Conservation (phyloP, 495 filamentous ascomycete genomes). For the Entonaema liquescens region DNA sequence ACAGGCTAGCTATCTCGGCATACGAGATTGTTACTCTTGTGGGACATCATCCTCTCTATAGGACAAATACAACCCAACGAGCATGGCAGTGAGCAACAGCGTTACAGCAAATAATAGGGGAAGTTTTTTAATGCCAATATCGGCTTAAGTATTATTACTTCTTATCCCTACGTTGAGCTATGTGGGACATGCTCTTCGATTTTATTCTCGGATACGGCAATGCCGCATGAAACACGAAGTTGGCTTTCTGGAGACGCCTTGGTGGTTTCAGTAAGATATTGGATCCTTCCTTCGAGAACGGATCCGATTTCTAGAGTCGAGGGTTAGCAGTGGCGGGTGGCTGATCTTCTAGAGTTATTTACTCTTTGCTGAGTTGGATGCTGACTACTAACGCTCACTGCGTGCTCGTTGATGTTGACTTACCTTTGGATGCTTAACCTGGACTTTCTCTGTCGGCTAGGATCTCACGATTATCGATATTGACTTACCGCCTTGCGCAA, state of each 20-base stretch:
- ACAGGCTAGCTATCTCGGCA: slow-evolving; percentile 41
- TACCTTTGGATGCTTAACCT: slow-evolving; percentile 30
- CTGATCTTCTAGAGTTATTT: slow-evolving; percentile 9
- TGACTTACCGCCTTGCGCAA: slow-evolving; percentile 26
- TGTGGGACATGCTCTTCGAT: slow-evolving; percentile 7
- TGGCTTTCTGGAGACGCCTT: background rate
- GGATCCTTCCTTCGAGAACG: background rate
- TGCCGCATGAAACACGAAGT: slow-evolving; percentile 3
- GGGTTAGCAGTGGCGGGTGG: slow-evolving; percentile 1
- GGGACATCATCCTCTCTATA: slow-evolving; percentile 27
- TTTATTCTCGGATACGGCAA: background rate
- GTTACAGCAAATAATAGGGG: slow-evolving; percentile 16
- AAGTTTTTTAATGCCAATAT: background rate
- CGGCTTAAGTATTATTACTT: slow-evolving; percentile 6
- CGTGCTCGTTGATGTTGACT: slow-evolving; percentile 76
- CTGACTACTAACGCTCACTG: slow-evolving; percentile 65
- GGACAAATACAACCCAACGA: slow-evolving; percentile 62
- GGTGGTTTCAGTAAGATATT: slow-evolving; percentile 1
- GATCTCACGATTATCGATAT: slow-evolving; percentile 40
- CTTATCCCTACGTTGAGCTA: slow-evolving; percentile 4
- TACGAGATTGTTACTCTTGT: slow-evolving; percentile 43
- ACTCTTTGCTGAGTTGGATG: slow-evolving; percentile 11
- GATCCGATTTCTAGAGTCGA: slow-evolving; percentile 1
- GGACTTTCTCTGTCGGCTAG: slow-evolving; percentile 24
- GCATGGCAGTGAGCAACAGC: slow-evolving; percentile 64